Evolutionary conservation across 2,329 filamentous ascomycete species (phyloP), one percentile per base, ranked within the genome.

Genomic region (Trichoderma semiorbis): DNA sequence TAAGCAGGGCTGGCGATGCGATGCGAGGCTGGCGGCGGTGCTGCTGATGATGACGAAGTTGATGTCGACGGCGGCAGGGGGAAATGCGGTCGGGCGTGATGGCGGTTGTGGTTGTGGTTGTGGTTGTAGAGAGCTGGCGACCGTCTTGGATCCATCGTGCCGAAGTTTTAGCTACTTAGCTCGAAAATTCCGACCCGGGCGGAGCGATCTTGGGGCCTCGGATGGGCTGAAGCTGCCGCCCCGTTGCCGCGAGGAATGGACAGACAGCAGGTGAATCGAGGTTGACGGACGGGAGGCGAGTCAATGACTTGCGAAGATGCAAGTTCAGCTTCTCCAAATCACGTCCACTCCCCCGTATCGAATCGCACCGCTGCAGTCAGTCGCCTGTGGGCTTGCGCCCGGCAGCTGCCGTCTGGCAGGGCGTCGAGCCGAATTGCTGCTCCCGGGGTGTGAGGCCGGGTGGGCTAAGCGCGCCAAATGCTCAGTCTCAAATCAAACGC

Each of bases 1-100:
- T 81, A 80, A 70, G 79, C 76, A 75, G 76, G 72, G 70, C 73
- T 50, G 55, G 63, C 8, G 62, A 55, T 62, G 34, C 60, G 71
- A 47, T 72, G 71, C 57, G 69, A 58, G 34, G 69, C 58, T 72
- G 66, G 71, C 30, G 70, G 68, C 39, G 69, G 71, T 24, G 71
- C 21, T 32, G 72, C 74, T 74, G 74, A 74, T 74, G 74, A 74
- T 72, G 71, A 74, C 71, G 73, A 68, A 71, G 70, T 73, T 73
- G 73, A 71, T 32, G 73, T 64, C 43, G 72, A 36, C 14, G 55
- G 70, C 7, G 39, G 61, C 21, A 66, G 62, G 43, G 72, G 72
- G 32, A 67, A 68, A 58, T 70, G 55, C 32, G 57, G 47, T 21
- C 66, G 68, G 57, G n/a, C n/a, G n/a, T 65, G 69, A 30, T 64